Percentiles rank a stretch among this genome's conserved stretches.
These are phyloP conservation scores for Pichia thaimueangensis DNA, from an alignment of 805 yeast species.

Conservation along the genomic window DNA sequence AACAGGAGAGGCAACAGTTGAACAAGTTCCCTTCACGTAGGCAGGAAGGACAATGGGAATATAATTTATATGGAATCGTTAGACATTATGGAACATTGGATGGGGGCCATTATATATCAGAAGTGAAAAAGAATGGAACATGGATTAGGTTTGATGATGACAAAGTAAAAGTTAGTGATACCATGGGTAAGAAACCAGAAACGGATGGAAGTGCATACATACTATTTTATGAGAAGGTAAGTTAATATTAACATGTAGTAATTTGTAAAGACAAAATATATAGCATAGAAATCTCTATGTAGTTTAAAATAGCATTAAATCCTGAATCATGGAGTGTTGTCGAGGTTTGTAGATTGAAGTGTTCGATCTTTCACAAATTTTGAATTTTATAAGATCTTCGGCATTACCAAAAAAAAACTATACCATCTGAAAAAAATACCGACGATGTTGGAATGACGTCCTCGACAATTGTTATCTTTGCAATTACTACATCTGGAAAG, in stretches of 20 bases:
- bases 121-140: slow-evolving; percentile 4
- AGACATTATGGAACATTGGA: slow-evolving; percentile 77
- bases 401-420: background rate
- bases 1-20: slow-evolving; percentile 38
- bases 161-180: background rate
- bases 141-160: slow-evolving; percentile 16
- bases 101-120: slow-evolving; percentile 72
- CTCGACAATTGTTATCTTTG: slow-evolving; percentile 1
- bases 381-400: too few relatives aligned
- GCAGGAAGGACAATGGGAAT: slow-evolving; percentile 61
- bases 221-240: slow-evolving; percentile 8
- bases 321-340: too few relatives aligned
- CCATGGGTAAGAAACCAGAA: slow-evolving; percentile 3
- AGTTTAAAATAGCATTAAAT: too few relatives aligned
- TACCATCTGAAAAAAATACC: too few relatives aligned
- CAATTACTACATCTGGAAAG: background rate
- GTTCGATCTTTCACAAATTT: too few relatives aligned
- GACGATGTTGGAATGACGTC: too few relatives aligned
- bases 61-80: slow-evolving; percentile 72
- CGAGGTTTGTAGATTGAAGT: too few relatives aligned
- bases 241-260: background rate
- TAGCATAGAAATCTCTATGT: too few relatives aligned
- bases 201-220: slow-evolving; percentile 13
- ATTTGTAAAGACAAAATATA: background rate
- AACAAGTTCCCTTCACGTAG: slow-evolving; percentile 56